Conservation (phyloP, 139 green algal species). For the Micromonas commoda region DNA sequence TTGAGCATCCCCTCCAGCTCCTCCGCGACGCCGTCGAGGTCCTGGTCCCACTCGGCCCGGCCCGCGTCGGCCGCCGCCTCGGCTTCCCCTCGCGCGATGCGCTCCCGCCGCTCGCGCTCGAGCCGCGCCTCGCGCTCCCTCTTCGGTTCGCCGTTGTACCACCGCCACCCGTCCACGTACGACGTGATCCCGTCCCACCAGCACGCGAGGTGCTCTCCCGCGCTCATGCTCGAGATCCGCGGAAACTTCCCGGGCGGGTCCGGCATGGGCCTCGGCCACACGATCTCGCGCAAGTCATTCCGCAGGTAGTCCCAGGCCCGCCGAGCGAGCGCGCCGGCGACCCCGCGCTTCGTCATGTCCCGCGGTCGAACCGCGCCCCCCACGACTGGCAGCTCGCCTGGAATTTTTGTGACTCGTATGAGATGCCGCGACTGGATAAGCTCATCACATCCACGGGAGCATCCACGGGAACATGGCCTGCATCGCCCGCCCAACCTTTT, state of each 20-base stretch:
- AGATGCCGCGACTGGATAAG: no score
- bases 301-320: not conserved
- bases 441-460: no score
- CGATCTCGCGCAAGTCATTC: conserved; percentile 12
- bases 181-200: not conserved
- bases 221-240: not conserved
- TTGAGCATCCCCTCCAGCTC: not conserved
- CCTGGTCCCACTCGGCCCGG: not conserved
- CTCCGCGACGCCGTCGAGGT: not conserved
- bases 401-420: no score
- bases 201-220: not conserved
- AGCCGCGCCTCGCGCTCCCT: not conserved
- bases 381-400: no score
- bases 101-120: not conserved
- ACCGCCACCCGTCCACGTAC: not conserved
- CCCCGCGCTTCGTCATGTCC: not conserved
- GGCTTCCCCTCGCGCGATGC: not conserved
- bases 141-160: not conserved
- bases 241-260: not conserved
- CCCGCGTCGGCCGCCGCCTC: not conserved
- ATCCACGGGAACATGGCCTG: no score
- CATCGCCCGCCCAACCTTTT: no score
- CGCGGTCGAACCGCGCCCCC: no score
- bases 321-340: not conserved
- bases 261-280: conserved; percentile 9